Percentiles rank a stretch among this genome's conserved stretches.
phyloP scores from a whole-genome alignment of 2,329 filamentous ascomycete species.

The Elsinoe fawcettii region DNA sequence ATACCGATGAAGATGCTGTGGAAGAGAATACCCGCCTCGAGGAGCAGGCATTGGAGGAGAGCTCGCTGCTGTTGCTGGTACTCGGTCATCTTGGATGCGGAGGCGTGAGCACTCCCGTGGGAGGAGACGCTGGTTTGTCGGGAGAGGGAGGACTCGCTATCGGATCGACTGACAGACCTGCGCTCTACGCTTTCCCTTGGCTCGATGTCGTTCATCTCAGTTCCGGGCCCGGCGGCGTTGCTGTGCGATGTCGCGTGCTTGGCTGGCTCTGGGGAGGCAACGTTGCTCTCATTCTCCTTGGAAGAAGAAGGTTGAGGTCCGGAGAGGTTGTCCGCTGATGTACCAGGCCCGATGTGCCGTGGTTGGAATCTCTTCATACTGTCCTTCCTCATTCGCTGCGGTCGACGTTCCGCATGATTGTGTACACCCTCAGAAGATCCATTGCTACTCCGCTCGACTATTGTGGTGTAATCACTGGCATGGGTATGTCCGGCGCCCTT shows the following conservation, averaged over 20 bases:
- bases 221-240: not conserved
- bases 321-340: not conserved
- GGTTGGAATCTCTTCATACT: slow-evolving; percentile 15
- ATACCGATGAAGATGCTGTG: slow-evolving; percentile 71
- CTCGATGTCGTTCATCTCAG: slow-evolving; percentile 5
- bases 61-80: slow-evolving; percentile 49
- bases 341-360: not conserved
- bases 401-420: not conserved
- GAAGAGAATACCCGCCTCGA: slow-evolving; percentile 72
- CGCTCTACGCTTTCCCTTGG: not conserved
- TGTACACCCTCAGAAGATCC: not conserved
- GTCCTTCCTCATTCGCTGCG: not conserved
- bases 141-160: not conserved
- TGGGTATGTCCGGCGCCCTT: slow-evolving; percentile 55
- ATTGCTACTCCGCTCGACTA: slow-evolving; percentile 27
- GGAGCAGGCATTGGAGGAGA: slow-evolving; percentile 63
- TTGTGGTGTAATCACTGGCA: slow-evolving; percentile 44
- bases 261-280: not conserved
- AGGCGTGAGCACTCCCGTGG: not conserved
- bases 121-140: not conserved
- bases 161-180: not conserved
- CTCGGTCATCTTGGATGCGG: slow-evolving; percentile 7
- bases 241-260: slow-evolving; percentile 1
- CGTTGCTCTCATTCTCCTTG: not conserved
- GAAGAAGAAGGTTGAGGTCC: not conserved